Evolutionary conservation across 2,329 filamentous ascomycete species (phyloP).

Genomic region (Colletotrichum caudatum): DNA sequence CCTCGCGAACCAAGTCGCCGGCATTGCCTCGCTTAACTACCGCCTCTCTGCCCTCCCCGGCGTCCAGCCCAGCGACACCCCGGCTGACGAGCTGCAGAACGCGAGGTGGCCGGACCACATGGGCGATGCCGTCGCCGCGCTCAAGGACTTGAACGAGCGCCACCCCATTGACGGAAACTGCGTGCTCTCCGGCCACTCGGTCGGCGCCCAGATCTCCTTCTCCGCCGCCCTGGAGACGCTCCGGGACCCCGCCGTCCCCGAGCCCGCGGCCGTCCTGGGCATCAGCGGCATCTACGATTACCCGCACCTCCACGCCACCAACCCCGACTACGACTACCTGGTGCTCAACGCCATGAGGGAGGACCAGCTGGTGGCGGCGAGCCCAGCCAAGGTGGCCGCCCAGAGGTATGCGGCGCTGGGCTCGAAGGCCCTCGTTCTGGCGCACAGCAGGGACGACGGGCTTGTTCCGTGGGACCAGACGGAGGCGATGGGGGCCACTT

Average conservation of each 20-base stretch:
- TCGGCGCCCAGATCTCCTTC: conserved; percentile 34
- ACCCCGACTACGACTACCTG: conserved; percentile 68
- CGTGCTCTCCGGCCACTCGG: conserved; percentile 33
- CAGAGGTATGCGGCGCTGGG: conserved; percentile 5
- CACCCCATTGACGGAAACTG: conserved; percentile 23
- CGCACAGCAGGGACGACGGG: conserved; percentile 33
- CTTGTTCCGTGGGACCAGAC: conserved; percentile 31
- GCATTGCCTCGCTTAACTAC: conserved; percentile 32
- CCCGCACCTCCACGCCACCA: conserved; percentile 61
- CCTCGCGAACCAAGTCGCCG: conserved; percentile 11
- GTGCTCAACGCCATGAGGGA: conserved; percentile 71
- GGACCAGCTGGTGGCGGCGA: conserved; percentile 57
- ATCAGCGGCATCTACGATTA: conserved; percentile 77
- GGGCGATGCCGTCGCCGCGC: conserved; percentile 19
- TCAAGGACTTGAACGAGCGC: conserved; percentile 27
- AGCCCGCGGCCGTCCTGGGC: conserved; percentile 66
- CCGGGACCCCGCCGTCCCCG: conserved; percentile 10
- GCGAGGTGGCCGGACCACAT: conserved; percentile 33
- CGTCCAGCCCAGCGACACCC: conserved; percentile 31
- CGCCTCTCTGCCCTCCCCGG: conserved; percentile 34
- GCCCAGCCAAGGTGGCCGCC: conserved; percentile 61
- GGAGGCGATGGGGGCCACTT: conserved; percentile 9
- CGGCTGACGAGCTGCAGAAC: conserved; percentile 25
- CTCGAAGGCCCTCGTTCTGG: conserved; percentile 17
- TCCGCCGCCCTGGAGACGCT: conserved; percentile 20